phyloP scores from a whole-genome alignment of 2,329 filamentous ascomycete species.

The Plenodomus tracheiphilus region DNA sequence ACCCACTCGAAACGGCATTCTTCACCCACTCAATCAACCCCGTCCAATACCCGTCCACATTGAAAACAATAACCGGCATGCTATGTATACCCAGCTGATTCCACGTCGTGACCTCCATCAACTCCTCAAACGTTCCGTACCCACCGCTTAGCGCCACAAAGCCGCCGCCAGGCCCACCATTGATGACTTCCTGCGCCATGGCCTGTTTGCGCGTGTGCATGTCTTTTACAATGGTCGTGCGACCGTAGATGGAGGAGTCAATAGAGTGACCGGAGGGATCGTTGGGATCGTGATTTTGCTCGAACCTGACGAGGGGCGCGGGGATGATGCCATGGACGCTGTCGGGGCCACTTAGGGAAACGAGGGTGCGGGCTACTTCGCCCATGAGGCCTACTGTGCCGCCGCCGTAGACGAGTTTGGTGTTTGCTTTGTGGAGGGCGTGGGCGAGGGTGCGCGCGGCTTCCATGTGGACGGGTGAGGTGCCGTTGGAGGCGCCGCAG shows the following conservation, averaged over 20 bases:
- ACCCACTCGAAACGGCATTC: conserved; percentile 74
- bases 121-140: conserved; percentile 93
- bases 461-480: conserved; percentile 72
- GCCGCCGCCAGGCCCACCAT: conserved; percentile 78
- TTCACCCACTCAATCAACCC: conserved; percentile 81
- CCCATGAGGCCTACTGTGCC: conserved; percentile 96
- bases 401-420: conserved; percentile 89
- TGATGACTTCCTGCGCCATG: conserved; percentile 87
- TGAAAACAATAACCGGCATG: conserved; percentile 71
- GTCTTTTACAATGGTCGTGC: conserved; percentile 85
- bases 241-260: conserved; percentile 70
- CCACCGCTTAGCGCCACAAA: conserved; percentile 89
- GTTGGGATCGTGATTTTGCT: conserved; percentile 63
- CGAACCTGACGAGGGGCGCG: conserved; percentile 76
- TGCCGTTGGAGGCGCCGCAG: conserved; percentile 81
- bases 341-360: conserved; percentile 76
- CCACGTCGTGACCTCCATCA: conserved; percentile 91
- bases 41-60: conserved; percentile 91
- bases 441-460: conserved; percentile 76
- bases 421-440: conserved; percentile 74
- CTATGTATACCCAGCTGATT: conserved; percentile 96
- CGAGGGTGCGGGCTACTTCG: conserved; percentile 83
- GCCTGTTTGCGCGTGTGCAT: conserved; percentile 96
- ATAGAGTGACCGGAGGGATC: conserved; percentile 52
- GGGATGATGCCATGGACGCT: conserved; percentile 95